Evolutionary conservation across 2,329 filamentous ascomycete genomes (phyloP), one percentile per base, ranked within the genome.

Genomic region (Periconia macrospinosa): DNA sequence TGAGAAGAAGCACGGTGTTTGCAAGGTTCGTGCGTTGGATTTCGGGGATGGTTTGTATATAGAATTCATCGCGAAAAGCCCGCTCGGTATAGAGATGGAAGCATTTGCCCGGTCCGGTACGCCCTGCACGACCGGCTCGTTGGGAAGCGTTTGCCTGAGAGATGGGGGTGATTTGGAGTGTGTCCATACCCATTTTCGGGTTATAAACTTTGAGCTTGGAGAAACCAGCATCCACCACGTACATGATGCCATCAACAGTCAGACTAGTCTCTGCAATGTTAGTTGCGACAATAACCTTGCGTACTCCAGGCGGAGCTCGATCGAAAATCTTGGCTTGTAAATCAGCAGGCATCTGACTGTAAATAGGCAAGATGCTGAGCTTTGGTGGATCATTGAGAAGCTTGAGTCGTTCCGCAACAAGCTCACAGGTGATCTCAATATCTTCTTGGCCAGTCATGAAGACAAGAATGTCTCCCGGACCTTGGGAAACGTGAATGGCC

Each of bases 381-480:
- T 96, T 93, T 1, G 94, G 92, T 1, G 94, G 93, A 66, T 99
- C 92, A 58, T 97, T 97, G 30, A 99, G 83, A 30, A 93, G 84
- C 59, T 91, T 88, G 15, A 99, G 80, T 42, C 94, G 83, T 70
- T 97, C 93, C 50, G 91, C 90, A 2, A 97, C 83, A 18, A 97
- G 80, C 68, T 99, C 94, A 70, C 94, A 99, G 0, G 95, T 99
- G 41, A 89, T 89, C 73, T 99, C 94, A 57, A 99, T 99, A 68
- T 99, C 94, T 75, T 99, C 95, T 72, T 97, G 94, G 11, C 94
- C 94, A 0, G 95, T 99, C 94, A 99, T 99, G 75, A 99, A 99
- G 9, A 99, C 93, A 9, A 99, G 79, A 52, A 99, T 97, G 75
- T 99, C 94, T 13, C 94, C 94, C 0, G 86, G 77, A 0, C 91